Percentiles rank a stretch among this genome's conserved stretches.
Conservation (phyloP, 805 yeast genomes). For the Wickerhamomyces ciferrii region DNA sequence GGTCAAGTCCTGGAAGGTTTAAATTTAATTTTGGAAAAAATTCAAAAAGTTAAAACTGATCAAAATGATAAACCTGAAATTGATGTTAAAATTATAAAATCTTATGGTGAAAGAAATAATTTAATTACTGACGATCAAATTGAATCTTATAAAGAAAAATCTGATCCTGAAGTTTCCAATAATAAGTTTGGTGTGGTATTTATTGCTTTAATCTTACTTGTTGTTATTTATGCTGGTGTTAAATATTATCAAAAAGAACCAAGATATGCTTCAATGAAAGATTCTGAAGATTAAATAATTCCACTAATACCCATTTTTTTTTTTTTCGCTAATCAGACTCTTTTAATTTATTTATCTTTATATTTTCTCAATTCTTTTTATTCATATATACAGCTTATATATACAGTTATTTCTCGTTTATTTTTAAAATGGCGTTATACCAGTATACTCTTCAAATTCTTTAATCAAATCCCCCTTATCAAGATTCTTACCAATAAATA, state of each 20-base stretch:
- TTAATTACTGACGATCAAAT: slow-evolving; percentile 13
- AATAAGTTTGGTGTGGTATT: slow-evolving; percentile 10
- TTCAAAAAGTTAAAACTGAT: slow-evolving; percentile 52
- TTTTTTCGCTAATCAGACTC: no score
- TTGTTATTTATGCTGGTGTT: slow-evolving; percentile 12
- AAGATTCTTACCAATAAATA: slow-evolving; percentile 70
- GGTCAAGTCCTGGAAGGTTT: slow-evolving; percentile 71
- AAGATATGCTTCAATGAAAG: slow-evolving; percentile 22
- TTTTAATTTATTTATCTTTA: neutral
- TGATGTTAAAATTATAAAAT: slow-evolving; percentile 35
- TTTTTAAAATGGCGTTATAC: slow-evolving; percentile 2
- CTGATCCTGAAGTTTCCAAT: slow-evolving; percentile 7
- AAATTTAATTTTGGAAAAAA: slow-evolving; percentile 47
- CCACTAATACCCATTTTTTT: neutral
- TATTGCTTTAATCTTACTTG: slow-evolving; percentile 6
- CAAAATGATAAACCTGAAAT: slow-evolving; percentile 34
- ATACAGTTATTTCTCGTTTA: neutral
- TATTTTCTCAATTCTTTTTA: neutral
- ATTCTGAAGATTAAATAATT: slow-evolving; percentile 4
- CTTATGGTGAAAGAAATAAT: slow-evolving; percentile 22
- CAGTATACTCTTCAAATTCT: slow-evolving; percentile 24
- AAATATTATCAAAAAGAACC: slow-evolving; percentile 5
- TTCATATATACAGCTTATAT: neutral
- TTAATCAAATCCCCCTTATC: slow-evolving; percentile 26
- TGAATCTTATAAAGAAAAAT: slow-evolving; percentile 14